These are phyloP conservation scores for Hymenoscyphus scutula DNA, from an alignment of 2,329 filamentous ascomycete genomes.

Conservation along the genomic window DNA sequence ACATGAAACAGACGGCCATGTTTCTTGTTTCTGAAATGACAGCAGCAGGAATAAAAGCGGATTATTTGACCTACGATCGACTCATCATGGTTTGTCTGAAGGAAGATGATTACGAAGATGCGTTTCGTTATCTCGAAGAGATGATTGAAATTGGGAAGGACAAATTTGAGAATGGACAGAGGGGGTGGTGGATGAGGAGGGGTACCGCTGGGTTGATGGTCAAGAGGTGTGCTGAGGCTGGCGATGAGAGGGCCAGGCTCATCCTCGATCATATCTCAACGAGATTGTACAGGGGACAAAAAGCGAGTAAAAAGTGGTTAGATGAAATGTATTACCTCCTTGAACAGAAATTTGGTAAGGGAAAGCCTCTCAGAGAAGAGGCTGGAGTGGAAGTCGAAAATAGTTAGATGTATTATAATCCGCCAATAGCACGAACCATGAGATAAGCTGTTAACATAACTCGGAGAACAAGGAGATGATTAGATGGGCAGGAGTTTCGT, in stretches of 20 bases:
- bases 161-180: slow-evolving; percentile 21
- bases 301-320: slow-evolving; percentile 12
- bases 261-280: slow-evolving; percentile 27
- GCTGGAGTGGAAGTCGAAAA: background rate
- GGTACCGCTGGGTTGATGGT: slow-evolving; percentile 29
- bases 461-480: no score
- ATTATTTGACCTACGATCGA: slow-evolving; percentile 59
- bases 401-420: no score
- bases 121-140: slow-evolving; percentile 49
- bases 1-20: slow-evolving; percentile 54
- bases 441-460: no score
- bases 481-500: no score
- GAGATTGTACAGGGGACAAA: slow-evolving; percentile 14
- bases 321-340: background rate
- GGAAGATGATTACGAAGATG: slow-evolving; percentile 45
- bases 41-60: slow-evolving; percentile 51
- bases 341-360: background rate
- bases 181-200: slow-evolving; percentile 35
- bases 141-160: slow-evolving; percentile 43
- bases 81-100: slow-evolving; percentile 56
- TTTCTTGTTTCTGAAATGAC: slow-evolving; percentile 63
- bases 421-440: no score
- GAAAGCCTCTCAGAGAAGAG: background rate
- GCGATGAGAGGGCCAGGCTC: slow-evolving; percentile 28
- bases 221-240: slow-evolving; percentile 21